Conservation (phyloP, 108 stramenopile genomes). For the Schizochytrium sp. region DNA sequence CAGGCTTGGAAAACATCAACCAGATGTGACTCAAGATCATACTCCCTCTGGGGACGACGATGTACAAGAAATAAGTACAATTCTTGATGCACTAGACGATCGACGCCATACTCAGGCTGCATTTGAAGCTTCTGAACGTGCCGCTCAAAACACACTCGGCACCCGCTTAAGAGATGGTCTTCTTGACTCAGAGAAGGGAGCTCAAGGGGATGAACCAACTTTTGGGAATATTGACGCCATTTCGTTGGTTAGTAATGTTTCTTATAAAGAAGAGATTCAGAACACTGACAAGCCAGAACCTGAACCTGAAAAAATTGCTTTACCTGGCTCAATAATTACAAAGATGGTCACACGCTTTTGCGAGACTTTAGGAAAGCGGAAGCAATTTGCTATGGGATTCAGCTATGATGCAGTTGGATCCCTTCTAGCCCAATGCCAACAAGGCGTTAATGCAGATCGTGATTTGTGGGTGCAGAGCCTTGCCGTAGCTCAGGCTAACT, state of each 20-base stretch:
- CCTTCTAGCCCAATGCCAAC: neutral
- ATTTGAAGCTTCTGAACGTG: conserved; percentile 14
- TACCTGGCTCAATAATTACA: too few species aligned
- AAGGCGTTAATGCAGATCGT: neutral
- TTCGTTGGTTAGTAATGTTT: too few species aligned
- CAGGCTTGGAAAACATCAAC: neutral
- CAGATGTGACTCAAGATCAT: neutral
- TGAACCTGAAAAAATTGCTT: too few species aligned
- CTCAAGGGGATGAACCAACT: too few species aligned
- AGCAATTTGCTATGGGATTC: neutral
- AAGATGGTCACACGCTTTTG: neutral
- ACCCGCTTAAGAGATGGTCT: neutral
- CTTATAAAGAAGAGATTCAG: too few species aligned
- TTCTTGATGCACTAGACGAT: neutral
- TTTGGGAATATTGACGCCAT: too few species aligned
- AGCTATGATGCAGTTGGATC: neutral
- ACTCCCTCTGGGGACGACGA: too few species aligned
- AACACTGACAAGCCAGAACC: too few species aligned
- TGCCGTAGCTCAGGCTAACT: neutral
- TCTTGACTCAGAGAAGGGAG: too few species aligned
- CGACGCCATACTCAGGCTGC: neutral
- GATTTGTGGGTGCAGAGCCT: neutral
- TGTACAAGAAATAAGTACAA: neutral
- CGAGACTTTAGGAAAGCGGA: neutral
- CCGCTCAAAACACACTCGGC: neutral